Percentiles rank a stretch among this genome's conserved stretches.
Conservation (phyloP, 768 basidiomycete genomes). For the Lepiota subincarnata region DNA sequence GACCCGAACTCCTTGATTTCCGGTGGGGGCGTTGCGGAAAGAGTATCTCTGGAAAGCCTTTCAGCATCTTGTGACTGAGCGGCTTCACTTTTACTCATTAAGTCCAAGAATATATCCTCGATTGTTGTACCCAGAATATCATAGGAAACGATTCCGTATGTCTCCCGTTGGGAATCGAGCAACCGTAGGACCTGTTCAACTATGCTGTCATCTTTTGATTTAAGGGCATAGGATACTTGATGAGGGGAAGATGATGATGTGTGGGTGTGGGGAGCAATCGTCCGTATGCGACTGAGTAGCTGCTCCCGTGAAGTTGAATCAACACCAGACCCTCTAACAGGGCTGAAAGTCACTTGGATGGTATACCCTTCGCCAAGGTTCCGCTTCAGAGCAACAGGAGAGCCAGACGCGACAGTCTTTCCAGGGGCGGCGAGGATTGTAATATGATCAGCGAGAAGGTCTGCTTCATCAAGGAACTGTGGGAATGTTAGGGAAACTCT, state of each 20-base stretch:
- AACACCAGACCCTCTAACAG: constrained; percentile 21
- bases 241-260: constrained; percentile 38
- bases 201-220: constrained; percentile 49
- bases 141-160: constrained; percentile 44
- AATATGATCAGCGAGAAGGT: constrained; percentile 71
- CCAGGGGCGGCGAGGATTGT: constrained; percentile 75
- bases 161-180: constrained; percentile 41
- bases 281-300: constrained; percentile 39
- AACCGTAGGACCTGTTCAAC: constrained; percentile 55
- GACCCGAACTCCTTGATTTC: constrained; percentile 15
- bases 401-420: constrained; percentile 66
- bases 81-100: constrained; percentile 48
- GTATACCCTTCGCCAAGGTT: constrained; percentile 71
- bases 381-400: constrained; percentile 72
- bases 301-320: constrained; percentile 22
- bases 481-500: not conserved
- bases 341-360: constrained; percentile 47
- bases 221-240: constrained; percentile 52
- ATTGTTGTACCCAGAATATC: constrained; percentile 72
- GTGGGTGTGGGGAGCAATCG: constrained; percentile 42
- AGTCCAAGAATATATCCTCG: constrained; percentile 75
- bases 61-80: constrained; percentile 22
- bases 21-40: constrained; percentile 17
- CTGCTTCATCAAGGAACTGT: constrained; percentile 76
- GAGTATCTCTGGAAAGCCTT: constrained; percentile 15